Evolutionary conservation across 805 yeast genomes (phyloP), one percentile per base, ranked within the genome.

Genomic region (Suhomyces faveliae): DNA sequence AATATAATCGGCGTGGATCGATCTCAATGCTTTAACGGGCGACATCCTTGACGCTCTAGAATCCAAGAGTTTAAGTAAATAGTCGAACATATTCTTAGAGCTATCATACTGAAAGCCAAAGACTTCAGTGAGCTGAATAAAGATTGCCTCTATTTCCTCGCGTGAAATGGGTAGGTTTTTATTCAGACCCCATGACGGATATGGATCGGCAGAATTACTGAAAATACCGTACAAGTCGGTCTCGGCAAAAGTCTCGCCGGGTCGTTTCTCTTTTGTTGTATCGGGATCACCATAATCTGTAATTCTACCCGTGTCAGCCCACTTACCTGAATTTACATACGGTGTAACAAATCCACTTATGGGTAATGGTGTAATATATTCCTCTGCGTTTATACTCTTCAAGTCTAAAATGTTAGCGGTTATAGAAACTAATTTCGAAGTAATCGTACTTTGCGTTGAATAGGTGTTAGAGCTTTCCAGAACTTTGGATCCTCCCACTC

Each of bases 91-190:
- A 57, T 85, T 86, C 48, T 72, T 72, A 19, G 84, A 74, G 50
- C 76, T 84, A 60, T 85, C 90, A 41, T 63, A 59, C 60, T 87
- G 94, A 60, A 86, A 87, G 0, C 89, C 88, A 64, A 87, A 84
- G 1, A 79, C 68, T 13, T 70, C 70, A 5, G 77, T 71, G 40
- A 86, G 64, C 40, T 76, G 78, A 13, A 73, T 65, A 51, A 84
- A 80, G 1, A 83, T 76, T 1, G 72, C 67, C 51, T 82, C 84
- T 42, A 87, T 85, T 23, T 79, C 81, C 38, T 68, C 72, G 43
- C 73, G 68, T 0, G 77, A 56, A 12, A 83, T 75, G 1, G 87
- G 87, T 3, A 72, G 69, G 2, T 67, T 58, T 3, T 60, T 63
- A 2, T 61, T 57, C 3, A 69, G 63, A 17, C 63, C 62, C 86